A percentile compares a stretch with the other conserved stretches of the same genome.
These are phyloP conservation scores for Pseudonitzschia pungens DNA, from an alignment of 108 stramenopile genomes.

Conservation along the genomic window DNA sequence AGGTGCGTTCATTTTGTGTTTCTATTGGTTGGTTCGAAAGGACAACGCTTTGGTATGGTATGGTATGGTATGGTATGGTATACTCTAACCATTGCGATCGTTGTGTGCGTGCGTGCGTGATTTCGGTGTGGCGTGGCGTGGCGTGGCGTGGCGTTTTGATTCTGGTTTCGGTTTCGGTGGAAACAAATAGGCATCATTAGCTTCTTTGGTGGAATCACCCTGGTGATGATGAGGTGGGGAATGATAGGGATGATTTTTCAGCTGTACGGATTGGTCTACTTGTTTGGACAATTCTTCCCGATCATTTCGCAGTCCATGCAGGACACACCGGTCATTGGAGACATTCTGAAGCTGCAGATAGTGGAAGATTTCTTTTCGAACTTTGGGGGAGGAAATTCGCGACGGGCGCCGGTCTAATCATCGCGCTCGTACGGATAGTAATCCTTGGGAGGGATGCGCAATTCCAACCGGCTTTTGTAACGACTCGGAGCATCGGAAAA, in stretches of 20 bases:
- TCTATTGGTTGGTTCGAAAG: background rate
- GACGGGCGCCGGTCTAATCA: conserved; percentile 52
- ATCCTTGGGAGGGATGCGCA: too few species aligned
- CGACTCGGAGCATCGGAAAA: too few species aligned
- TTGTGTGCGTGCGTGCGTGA: background rate
- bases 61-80: background rate
- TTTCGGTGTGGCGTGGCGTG: too few species aligned
- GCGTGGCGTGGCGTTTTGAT: background rate
- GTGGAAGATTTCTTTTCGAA: conserved; percentile 78
- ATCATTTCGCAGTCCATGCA: conserved; percentile 83
- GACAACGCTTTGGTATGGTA: too few species aligned
- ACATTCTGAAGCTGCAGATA: conserved; percentile 58
- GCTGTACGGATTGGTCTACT: conserved; percentile 82
- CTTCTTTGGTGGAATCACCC: conserved; percentile 83
- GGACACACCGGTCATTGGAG: conserved; percentile 81
- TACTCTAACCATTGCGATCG: background rate
- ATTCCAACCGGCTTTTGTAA: too few species aligned
- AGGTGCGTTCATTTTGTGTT: conserved; percentile 24
- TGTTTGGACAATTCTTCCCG: conserved; percentile 93
- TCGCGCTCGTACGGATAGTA: too few species aligned
- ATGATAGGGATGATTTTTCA: conserved; percentile 84
- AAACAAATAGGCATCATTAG: conserved; percentile 51
- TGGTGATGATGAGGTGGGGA: conserved; percentile 86
- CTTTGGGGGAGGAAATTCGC: conserved; percentile 53
- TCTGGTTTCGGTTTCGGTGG: background rate